Conservation (phyloP, 768 basidiomycete genomes). For the Podaxis sp. region DNA sequence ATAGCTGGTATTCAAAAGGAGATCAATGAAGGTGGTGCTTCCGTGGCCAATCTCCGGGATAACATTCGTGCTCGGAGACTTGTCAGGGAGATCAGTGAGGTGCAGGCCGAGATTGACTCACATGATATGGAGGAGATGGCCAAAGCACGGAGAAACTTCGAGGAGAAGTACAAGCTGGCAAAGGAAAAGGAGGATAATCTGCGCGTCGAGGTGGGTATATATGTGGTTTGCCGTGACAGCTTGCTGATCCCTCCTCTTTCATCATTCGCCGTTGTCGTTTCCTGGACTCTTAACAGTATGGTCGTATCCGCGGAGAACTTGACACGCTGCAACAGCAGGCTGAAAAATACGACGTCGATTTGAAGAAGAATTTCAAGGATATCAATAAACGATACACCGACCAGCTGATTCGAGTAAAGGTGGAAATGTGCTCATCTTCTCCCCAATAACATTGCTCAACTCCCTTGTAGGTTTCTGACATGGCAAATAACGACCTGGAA, state of each 20-base stretch:
- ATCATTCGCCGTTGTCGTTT: not conserved
- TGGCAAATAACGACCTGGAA: conserved; percentile 96
- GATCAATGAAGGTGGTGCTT: conserved; percentile 72
- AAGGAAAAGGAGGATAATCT: conserved; percentile 72
- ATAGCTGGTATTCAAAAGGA: conserved; percentile 71
- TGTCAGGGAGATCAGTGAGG: conserved; percentile 59
- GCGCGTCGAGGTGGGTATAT: conserved; percentile 58
- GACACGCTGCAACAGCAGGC: conserved; percentile 68
- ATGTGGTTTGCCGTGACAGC: not conserved
- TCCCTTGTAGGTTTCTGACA: conserved; percentile 82
- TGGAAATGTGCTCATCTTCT: conserved; percentile 26
- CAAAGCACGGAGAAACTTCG: conserved; percentile 80
- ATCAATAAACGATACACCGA: conserved; percentile 84
- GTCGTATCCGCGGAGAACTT: conserved; percentile 83
- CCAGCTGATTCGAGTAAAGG: conserved; percentile 94
- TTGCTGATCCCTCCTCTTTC: not conserved
- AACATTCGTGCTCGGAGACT: conserved; percentile 79
- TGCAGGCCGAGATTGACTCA: conserved; percentile 68
- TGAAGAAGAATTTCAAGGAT: conserved; percentile 78
- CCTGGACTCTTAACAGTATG: conserved; percentile 45
- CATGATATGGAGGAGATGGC: conserved; percentile 86
- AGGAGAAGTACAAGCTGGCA: conserved; percentile 71
- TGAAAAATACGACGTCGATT: conserved; percentile 62
- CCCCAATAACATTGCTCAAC: not conserved
- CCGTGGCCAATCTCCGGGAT: conserved; percentile 70